A percentile compares a stretch with the other conserved stretches of the same genome.
Evolutionary conservation across 2,329 filamentous ascomycete species (phyloP).

Genomic region (Clonostachys byssicola): DNA sequence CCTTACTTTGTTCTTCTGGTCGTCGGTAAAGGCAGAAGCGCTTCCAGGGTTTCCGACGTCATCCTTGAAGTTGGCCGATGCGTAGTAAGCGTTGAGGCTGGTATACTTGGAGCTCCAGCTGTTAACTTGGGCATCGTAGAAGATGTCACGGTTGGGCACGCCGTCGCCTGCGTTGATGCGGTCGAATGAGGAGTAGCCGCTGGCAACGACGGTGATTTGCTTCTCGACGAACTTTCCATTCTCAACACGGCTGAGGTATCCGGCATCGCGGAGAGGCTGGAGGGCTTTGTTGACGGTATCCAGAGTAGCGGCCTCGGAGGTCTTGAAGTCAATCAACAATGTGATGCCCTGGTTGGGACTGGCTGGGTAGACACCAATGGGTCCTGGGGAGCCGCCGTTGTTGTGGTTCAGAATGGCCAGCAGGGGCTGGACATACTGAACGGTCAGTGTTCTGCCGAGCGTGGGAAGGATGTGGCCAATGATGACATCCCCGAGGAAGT

Average conservation of each 20-base stretch:
- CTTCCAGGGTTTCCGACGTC: slow-evolving; percentile 48
- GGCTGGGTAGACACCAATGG: slow-evolving; percentile 51
- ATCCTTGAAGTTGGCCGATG: slow-evolving; percentile 51
- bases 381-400: slow-evolving; percentile 34
- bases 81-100: slow-evolving; percentile 61
- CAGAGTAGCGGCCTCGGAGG: slow-evolving; percentile 14
- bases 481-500: slow-evolving; percentile 47
- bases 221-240: slow-evolving; percentile 45
- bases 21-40: slow-evolving; percentile 29
- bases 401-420: slow-evolving; percentile 52
- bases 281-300: slow-evolving; percentile 29
- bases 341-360: slow-evolving; percentile 49
- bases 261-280: slow-evolving; percentile 50
- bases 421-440: slow-evolving; percentile 62
- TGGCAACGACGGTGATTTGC: slow-evolving; percentile 65
- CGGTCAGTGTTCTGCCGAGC: slow-evolving; percentile 52
- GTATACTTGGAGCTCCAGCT: slow-evolving; percentile 29
- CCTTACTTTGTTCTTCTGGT: slow-evolving; percentile 36
- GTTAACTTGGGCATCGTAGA: slow-evolving; percentile 62
- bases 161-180: neutral
- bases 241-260: slow-evolving; percentile 52
- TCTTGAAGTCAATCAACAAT: slow-evolving; percentile 69
- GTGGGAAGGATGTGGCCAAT: slow-evolving; percentile 61
- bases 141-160: slow-evolving; percentile 38
- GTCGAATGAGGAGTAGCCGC: slow-evolving; percentile 39